These are phyloP conservation scores for Capsicum baccatum DNA, from an alignment of 257 asterid genomes.

Conservation along the genomic window DNA sequence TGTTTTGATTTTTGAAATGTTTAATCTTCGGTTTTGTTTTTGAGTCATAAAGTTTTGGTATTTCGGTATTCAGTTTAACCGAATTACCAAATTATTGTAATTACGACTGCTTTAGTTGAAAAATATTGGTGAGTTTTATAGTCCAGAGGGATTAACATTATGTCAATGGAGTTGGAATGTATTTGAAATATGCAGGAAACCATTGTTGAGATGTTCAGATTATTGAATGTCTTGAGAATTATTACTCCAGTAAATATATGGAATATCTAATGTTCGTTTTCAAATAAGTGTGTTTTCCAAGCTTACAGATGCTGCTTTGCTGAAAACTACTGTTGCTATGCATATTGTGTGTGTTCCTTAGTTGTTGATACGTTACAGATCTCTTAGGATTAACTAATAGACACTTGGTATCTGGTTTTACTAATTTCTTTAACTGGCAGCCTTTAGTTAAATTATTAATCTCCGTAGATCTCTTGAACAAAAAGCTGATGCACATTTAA, in stretches of 20 bases:
- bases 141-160: conserved; percentile 19
- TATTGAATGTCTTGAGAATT: background rate
- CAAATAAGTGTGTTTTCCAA: background rate
- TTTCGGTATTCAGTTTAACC: background rate
- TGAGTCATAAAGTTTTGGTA: background rate
- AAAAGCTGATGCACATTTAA: background rate
- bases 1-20: background rate
- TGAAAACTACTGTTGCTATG: background rate
- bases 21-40: background rate
- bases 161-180: conserved; percentile 49
- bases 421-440: no score
- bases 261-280: background rate
- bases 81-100: background rate
- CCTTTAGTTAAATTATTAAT: background rate
- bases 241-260: background rate
- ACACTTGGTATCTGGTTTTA: no score
- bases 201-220: background rate
- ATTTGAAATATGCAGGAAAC: conserved; percentile 4
- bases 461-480: background rate
- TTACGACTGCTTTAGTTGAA: background rate
- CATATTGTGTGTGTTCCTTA: no score
- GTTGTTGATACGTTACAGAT: no score
- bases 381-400: no score
- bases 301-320: no score
- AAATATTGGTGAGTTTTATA: background rate